Percentiles rank a stretch among this genome's conserved stretches.
Evolutionary conservation across 1,284 basidiomycete genomes (phyloP).

Genomic region (Termitomyces sp.): DNA sequence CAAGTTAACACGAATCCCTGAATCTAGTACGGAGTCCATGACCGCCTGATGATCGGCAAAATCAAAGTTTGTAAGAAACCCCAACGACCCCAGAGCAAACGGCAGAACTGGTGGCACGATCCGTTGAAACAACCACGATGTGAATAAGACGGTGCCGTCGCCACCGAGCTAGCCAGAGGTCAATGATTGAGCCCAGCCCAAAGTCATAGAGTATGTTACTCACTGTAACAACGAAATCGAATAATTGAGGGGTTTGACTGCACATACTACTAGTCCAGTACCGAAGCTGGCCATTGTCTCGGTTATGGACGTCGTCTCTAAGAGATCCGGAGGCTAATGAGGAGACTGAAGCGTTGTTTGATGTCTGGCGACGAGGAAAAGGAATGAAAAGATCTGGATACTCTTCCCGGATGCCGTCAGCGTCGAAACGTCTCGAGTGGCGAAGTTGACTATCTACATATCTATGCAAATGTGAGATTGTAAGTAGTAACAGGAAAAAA

Average conservation of each 20-base stretch:
- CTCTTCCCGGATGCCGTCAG: slow-evolving; percentile 79
- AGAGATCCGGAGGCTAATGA: slow-evolving; percentile 43
- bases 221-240: slow-evolving; percentile 97
- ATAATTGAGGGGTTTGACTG: slow-evolving; percentile 83
- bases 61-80: slow-evolving; percentile 98
- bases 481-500: slow-evolving; percentile 13
- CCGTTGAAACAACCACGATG: slow-evolving; percentile 98
- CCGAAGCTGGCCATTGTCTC: slow-evolving; percentile 84
- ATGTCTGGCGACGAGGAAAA: slow-evolving; percentile 66
- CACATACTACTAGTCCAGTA: slow-evolving; percentile 99
- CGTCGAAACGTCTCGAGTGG: slow-evolving; percentile 91
- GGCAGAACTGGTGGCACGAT: slow-evolving; percentile 97
- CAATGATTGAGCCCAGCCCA: slow-evolving; percentile 2
- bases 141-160: slow-evolving; percentile 97
- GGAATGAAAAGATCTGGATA: slow-evolving; percentile 89
- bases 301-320: slow-evolving; percentile 34
- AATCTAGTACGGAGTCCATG: slow-evolving; percentile 87
- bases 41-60: slow-evolving; percentile 85
- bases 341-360: slow-evolving; percentile 57
- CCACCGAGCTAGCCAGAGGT: slow-evolving; percentile 75
- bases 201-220: slow-evolving; percentile 27
- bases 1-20: slow-evolving; percentile 94
- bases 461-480: slow-evolving; percentile 32
- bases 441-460: slow-evolving; percentile 97
- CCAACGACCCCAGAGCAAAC: slow-evolving; percentile 97